These are phyloP conservation scores for Coemansia sp. DNA, from an alignment of 192 early-diverging fungal genomes.

Conservation along the genomic window DNA sequence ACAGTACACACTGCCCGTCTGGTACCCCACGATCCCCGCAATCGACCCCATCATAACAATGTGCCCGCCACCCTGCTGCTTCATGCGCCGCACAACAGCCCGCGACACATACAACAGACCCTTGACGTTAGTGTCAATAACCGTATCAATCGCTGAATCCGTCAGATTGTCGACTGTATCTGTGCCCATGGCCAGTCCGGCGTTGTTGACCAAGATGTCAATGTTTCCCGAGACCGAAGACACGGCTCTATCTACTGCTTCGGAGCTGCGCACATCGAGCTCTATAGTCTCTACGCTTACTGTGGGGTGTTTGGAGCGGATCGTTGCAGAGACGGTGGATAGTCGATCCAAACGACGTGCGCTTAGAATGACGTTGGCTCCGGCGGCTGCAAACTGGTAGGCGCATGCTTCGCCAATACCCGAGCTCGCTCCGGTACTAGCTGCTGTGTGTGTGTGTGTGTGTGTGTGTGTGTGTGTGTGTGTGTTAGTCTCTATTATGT, in stretches of 20 bases:
- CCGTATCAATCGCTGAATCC: conserved; percentile 67
- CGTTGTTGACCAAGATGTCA: conserved; percentile 89
- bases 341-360: conserved; percentile 69
- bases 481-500: neutral
- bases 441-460: too few relatives aligned
- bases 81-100: conserved; percentile 79
- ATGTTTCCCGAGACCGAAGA: conserved; percentile 58
- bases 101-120: conserved; percentile 79
- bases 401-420: conserved; percentile 55
- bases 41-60: conserved; percentile 85
- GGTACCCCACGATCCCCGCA: conserved; percentile 63
- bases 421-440: conserved; percentile 53
- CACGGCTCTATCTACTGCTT: conserved; percentile 54
- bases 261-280: conserved; percentile 69
- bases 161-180: conserved; percentile 63
- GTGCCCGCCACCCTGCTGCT: conserved; percentile 59
- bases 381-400: conserved; percentile 46
- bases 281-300: conserved; percentile 61
- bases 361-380: conserved; percentile 55
- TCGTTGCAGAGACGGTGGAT: conserved; percentile 54
- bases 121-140: conserved; percentile 90
- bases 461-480: too few relatives aligned
- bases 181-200: conserved; percentile 74
- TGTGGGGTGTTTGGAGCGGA: conserved; percentile 48
- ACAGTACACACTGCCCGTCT: conserved; percentile 76